phyloP scores from a whole-genome alignment of 192 early-diverging fungal species.

The Lunasporangiospora selenospora region DNA sequence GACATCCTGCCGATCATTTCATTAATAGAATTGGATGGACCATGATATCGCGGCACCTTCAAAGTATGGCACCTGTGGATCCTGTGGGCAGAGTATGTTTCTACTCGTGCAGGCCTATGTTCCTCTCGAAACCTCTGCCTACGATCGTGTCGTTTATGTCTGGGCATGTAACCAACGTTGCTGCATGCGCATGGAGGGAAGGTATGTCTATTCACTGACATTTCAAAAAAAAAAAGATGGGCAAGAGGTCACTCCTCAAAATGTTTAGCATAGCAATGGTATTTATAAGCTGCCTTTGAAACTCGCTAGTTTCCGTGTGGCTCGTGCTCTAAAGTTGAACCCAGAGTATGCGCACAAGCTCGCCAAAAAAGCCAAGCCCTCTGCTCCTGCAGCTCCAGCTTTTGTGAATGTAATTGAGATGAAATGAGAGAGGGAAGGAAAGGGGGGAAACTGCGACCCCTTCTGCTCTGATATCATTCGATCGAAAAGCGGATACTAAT shows the following conservation, averaged over 20 bases:
- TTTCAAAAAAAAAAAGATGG: not conserved
- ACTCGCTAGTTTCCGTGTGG: slow-evolving; percentile 56
- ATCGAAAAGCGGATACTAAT: too few species aligned
- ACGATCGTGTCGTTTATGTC: slow-evolving; percentile 80
- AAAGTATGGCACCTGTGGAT: slow-evolving; percentile 53
- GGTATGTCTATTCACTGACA: slow-evolving; percentile 45
- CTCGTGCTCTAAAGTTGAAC: slow-evolving; percentile 71
- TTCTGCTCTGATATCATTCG: too few species aligned
- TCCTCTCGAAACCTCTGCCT: slow-evolving; percentile 71
- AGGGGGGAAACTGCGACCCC: too few species aligned
- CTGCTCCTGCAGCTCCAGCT: not conserved
- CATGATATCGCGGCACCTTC: slow-evolving; percentile 29
- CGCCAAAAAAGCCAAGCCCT: slow-evolving; percentile 47
- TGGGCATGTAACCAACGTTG: slow-evolving; percentile 78
- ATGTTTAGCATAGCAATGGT: not conserved
- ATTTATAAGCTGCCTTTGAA: not conserved
- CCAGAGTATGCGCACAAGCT: slow-evolving; percentile 64
- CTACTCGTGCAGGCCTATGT: slow-evolving; percentile 78
- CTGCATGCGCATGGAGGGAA: slow-evolving; percentile 77
- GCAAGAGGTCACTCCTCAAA: not conserved
- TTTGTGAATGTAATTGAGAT: too few species aligned
- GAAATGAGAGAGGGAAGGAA: too few species aligned
- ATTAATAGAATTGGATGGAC: slow-evolving; percentile 52
- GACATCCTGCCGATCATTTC: not conserved
- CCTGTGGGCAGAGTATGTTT: slow-evolving; percentile 67